Evolutionary conservation across 2,329 filamentous ascomycete genomes (phyloP).

Genomic region (Botrytis fabae): DNA sequence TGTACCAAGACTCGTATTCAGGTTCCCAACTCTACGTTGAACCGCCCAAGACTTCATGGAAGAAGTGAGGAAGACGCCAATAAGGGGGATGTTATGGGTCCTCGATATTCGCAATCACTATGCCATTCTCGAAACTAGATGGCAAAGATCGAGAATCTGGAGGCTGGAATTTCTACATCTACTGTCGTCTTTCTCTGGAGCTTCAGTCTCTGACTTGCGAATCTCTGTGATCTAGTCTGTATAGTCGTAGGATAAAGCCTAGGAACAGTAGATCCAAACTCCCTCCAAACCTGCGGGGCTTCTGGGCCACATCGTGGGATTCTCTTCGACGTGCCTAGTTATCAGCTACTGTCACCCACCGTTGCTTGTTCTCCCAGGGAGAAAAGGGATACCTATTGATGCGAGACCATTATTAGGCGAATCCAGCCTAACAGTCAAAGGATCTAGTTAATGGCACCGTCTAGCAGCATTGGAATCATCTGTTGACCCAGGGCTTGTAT

Average conservation of each 20-base stretch:
- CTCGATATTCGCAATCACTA: not conserved
- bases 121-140: not conserved
- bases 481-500: not conserved
- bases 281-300: not conserved
- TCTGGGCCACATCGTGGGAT: not conserved
- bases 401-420: not conserved
- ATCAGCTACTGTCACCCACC: not conserved
- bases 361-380: not conserved
- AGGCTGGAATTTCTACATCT: not conserved
- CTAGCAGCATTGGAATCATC: not conserved
- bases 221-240: not conserved
- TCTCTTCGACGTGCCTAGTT: not conserved
- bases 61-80: not conserved
- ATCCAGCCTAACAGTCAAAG: not conserved
- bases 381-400: not conserved
- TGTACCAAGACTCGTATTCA: conserved; percentile 5
- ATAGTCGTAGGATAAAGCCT: not conserved
- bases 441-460: not conserved
- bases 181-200: not conserved
- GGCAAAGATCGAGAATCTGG: not conserved
- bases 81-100: not conserved
- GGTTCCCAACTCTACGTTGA: not conserved
- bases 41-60: not conserved
- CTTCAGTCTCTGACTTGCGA: not conserved
- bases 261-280: not conserved